Evolutionary conservation across 345 rosid genomes (phyloP), one percentile per base, ranked within the genome.

Genomic region (Melastoma malabathricum): DNA sequence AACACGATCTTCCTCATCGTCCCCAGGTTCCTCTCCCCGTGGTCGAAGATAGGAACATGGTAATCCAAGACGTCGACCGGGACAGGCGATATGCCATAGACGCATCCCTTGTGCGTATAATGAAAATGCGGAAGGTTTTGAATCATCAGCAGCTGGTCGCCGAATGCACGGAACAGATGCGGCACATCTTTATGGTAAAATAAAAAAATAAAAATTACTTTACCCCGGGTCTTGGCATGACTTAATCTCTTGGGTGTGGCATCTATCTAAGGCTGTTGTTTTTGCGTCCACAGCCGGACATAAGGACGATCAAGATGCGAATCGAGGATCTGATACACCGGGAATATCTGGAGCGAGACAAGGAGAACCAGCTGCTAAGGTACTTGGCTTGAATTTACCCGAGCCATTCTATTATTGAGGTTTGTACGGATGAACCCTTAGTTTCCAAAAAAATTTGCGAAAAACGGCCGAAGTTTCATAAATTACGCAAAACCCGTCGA

Each of bases 121-220:
- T 76, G 81, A 72, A 76, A 69, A 67, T 74, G 45, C 60, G 72
- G 44, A 72, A 76, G 58, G 64, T 64, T 14, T 60, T 76, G 51
- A 67, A 69, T 18, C 50, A 69, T 47, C 81, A 76, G 13, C 71
- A 69, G 49, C 50, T 76, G 45, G 55, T 72, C 14, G 23, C 59
- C 48, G 74, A 71, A 54, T 71, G 80, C 23, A 62, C 63, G 18
- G 72, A 63, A 64, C 65, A 63, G 68, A 53, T 72, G 67, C 59
- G 66, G 17, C 64, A 47, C 56, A 56, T 27, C 57, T 75, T 68
- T 57, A 63, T 63, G 76, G 76, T 72, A 50, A 50, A 15, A 29
- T 22, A 22, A 22, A 22, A 22, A 22, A 4, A 22, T 22, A 22
- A 22, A 22, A 22, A 22, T 22, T 22, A 27, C 48, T 38, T 54